These are phyloP conservation scores for Coemansia sp. DNA, from an alignment of 192 early-diverging fungal species.

Conservation along the genomic window DNA sequence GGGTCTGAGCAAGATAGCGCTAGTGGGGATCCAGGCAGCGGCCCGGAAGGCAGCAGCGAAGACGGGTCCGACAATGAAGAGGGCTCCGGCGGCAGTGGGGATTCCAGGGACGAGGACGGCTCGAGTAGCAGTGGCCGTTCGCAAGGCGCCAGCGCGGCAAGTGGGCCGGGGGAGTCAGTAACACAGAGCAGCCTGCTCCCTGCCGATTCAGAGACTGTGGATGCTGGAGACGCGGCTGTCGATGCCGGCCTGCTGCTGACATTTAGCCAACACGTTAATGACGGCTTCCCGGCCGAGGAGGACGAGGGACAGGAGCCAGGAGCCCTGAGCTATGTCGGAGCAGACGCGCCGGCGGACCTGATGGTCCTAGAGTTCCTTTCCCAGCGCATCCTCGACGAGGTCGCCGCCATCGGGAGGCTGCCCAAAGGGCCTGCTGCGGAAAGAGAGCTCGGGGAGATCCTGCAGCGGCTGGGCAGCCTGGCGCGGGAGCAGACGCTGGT, in stretches of 20 bases:
- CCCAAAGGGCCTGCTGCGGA: not conserved
- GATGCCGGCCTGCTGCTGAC: not conserved
- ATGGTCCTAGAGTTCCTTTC: slow-evolving; percentile 39
- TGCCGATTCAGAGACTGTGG: not conserved
- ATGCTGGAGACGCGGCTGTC: not conserved
- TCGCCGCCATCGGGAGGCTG: not conserved
- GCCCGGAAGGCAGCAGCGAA: not conserved
- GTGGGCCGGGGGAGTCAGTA: not conserved
- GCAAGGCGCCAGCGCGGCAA: not conserved
- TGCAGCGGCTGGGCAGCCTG: slow-evolving; percentile 22
- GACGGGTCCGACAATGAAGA: not conserved
- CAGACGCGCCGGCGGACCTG: slow-evolving; percentile 22
- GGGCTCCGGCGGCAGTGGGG: not conserved
- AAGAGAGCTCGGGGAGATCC: not conserved
- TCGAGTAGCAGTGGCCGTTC: not conserved
- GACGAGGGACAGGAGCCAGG: not conserved
- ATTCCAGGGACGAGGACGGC: not conserved
- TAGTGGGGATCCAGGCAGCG: not conserved
- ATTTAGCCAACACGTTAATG: slow-evolving; percentile 1
- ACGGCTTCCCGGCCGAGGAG: no score
- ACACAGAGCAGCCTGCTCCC: not conserved
- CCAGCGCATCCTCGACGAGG: slow-evolving; percentile 18
- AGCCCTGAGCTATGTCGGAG: not conserved
- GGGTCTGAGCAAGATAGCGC: not conserved
- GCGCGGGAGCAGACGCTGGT: slow-evolving; percentile 28